Evolutionary conservation across 192 early-diverging fungal genomes (phyloP), one percentile per base, ranked within the genome.

Genomic region (Backusella psychrophila): DNA sequence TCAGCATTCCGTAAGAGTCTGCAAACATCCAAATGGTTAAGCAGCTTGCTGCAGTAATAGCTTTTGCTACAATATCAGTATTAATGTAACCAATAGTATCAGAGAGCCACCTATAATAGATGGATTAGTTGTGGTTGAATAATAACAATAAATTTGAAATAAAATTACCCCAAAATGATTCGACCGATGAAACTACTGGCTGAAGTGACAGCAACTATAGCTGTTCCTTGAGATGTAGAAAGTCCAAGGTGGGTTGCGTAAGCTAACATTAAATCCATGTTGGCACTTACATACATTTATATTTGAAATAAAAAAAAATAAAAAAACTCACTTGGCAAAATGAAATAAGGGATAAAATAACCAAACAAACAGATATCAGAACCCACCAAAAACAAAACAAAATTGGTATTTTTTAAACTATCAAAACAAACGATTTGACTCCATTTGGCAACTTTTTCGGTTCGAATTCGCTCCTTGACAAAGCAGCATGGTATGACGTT

Each of bases 1-100:
- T 59, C 33, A 82, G 71, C 2, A 52, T 42, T 6, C 77, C 77
- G 66, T 69, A 78, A 6, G 34, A 73, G 15, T 26, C 59, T 1
- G 77, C 77, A 73, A 79, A 77, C n/a, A 38, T 46, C 81, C 81
- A 82, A 29, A 82, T 75, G 33, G 76, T 42, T 14, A 76, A 42
- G 26, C 63, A 65, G 52, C 72, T 69, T 7, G 68, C 2, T 1
- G 70, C 77, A 33, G 69, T 66, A 6, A 82, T 56, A 7, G 56
- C 23, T 19, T 53, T 74, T 21, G 73, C 68, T 15, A 82, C 70
- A 31, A 82, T 39, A 53, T 74, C 53, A 44, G 66, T 76, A 21
- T 82, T 78, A 33, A 82, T 17, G 7, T 41, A 67, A 15, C 81
- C 77, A 26, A 82, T 75, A 12, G 21, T 26, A 65, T 82, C 77